phyloP scores from a whole-genome alignment of 2,329 filamentous ascomycete species.

The Magnaporthiopsis rhizophila region DNA sequence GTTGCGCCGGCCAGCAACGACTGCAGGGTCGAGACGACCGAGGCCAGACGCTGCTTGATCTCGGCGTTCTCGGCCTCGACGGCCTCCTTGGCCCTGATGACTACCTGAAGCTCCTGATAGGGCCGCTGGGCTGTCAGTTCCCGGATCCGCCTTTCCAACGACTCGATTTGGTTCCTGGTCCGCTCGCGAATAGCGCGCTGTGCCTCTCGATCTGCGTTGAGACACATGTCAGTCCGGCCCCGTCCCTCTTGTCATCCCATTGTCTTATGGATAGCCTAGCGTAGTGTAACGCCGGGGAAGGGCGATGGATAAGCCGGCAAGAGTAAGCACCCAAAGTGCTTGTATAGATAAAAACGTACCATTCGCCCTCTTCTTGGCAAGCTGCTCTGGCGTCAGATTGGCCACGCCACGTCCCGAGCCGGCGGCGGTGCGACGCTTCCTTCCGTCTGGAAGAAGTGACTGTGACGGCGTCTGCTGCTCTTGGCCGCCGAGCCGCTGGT shows the following conservation, averaged over 20 bases:
- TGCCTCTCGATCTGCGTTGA: conserved; percentile 63
- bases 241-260: background rate
- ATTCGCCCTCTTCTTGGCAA: conserved; percentile 58
- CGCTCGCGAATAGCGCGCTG: conserved; percentile 78
- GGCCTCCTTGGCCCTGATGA: conserved; percentile 65
- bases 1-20: conserved; percentile 36
- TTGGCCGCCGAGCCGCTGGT: background rate
- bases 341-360: conserved; percentile 26
- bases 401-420: conserved; percentile 7
- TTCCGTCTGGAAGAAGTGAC: conserved; percentile 15
- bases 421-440: conserved; percentile 11
- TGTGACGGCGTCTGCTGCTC: background rate
- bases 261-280: background rate
- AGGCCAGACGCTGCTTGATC: conserved; percentile 60
- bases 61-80: conserved; percentile 74
- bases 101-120: conserved; percentile 74
- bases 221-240: conserved; percentile 9
- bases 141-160: conserved; percentile 61
- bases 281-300: background rate
- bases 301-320: background rate
- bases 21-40: conserved; percentile 56
- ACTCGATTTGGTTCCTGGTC: conserved; percentile 72
- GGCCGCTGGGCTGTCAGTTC: conserved; percentile 74
- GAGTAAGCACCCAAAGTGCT: conserved; percentile 18
- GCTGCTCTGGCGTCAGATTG: conserved; percentile 65